Evolutionary conservation across 163 green algal genomes (phyloP), one percentile per base, ranked within the genome.

Genomic region (Chloromonas sp.): DNA sequence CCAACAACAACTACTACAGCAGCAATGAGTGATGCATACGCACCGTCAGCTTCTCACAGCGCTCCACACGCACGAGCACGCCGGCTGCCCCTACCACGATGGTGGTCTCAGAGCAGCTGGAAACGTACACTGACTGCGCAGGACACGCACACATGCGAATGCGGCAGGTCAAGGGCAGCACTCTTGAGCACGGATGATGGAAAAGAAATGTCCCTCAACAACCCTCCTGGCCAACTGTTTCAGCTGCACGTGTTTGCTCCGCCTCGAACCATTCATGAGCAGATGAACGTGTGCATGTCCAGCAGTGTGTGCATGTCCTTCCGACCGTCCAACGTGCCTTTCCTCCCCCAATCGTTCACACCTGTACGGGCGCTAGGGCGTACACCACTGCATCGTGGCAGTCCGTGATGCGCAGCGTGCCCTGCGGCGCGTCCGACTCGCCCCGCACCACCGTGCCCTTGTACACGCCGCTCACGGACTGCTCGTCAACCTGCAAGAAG

Each of bases 311-410:
- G 66, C 8, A 36, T 36, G 36, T 36, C 36, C 36, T 36, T 36
- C 36, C 36, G 36, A 36, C 36, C 36, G 36, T 36, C 36, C 36
- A 36, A 36, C 36, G 36, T 36, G 36, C 36, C 36, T 36, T 36
- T 36, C 36, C 36, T 36, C 36, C 36, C 36, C 36, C 36, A 36
- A 36, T 36, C 36, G 36, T 36, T 36, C 36, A 36, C 36, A 92
- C 88, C 83, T 94, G 87, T 82, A 98, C 87, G 2, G 94, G 94
- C 15, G 93, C 92, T 60, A 98, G 92, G 2, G 91, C 83, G 87
- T 98, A 98, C 58, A 98, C 90, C 61, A 95, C 87, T 1, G 89
- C 90, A 86, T 98, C 95, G 83, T 96, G 92, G 92, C 95, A 98
- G 91, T 97, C 93, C 3, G 91, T 88, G 58, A 98, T 90, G n/a